Evolutionary conservation across 176 grass and related monocot genomes (phyloP), one percentile per base, ranked within the genome.

Genomic region (Tillandsia fasciculata): DNA sequence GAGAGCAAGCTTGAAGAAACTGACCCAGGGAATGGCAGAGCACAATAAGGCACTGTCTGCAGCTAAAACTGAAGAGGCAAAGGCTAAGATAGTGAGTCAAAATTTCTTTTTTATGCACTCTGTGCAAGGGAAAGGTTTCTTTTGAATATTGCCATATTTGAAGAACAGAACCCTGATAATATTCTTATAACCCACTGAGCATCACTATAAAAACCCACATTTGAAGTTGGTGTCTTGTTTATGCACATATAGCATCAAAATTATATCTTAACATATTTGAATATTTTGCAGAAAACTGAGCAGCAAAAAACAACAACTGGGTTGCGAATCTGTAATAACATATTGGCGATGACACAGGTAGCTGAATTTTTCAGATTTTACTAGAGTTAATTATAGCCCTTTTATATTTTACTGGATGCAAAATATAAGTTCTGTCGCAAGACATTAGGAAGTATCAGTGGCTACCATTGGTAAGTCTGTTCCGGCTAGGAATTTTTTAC

Each of bases 341-440:
- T 99, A 83, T 72, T 99, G 80, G 70, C 87, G 74, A 85, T 99
- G 90, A 53, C 80, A 10, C 87, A 99, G 90, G 95, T 99, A 52
- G 27, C 72, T 76, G 64, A 10, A 50, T 69, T 76, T 2, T 76
- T 68, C 52, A 63, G 23, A 52, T 52, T 69, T 6, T 11, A 14
- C 72, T 70, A 42, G 53, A 76, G 18, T 14, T 42, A 68, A 49
- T 69, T 26, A 18, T 15, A 18, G 12, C 56, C 22, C 15, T 61
- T 61, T 61, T 23, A 61, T 20, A 61, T 61, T 61, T 7, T n/a
- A 23, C 15, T 10, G 33, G 33, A 42, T 42, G 0, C 1, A 15
- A 23, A 61, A 22, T 61, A 61, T 61, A 61, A 3, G 56, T 61
- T 61, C 9, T n/a, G 56, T 18, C 8, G 7, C 9, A 57, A 15